Conservation (phyloP, 2,329 filamentous ascomycete genomes). For the Phialophora chinensis region DNA sequence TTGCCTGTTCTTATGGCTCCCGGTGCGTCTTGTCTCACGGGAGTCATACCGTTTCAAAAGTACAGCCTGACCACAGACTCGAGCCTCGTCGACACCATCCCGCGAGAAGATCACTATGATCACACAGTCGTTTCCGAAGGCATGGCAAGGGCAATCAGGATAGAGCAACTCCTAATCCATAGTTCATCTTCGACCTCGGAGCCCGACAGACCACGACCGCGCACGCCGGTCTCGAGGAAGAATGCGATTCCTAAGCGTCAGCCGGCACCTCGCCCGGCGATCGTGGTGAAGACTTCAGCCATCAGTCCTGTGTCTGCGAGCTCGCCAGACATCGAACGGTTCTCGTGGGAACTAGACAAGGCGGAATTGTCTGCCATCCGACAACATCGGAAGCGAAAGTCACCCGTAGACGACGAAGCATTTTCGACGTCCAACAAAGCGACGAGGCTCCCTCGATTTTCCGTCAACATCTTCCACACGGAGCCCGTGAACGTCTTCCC, state of each 20-base stretch:
- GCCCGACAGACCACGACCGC: background rate
- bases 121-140: slow-evolving; percentile 20
- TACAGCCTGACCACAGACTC: slow-evolving; percentile 8
- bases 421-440: slow-evolving; percentile 12
- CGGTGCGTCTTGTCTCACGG: slow-evolving; percentile 20
- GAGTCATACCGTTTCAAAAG: slow-evolving; percentile 19
- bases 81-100: slow-evolving; percentile 4
- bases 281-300: slow-evolving; percentile 24
- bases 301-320: slow-evolving; percentile 14
- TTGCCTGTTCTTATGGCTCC: slow-evolving; percentile 1
- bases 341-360: slow-evolving; percentile 24
- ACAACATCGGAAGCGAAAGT: slow-evolving; percentile 28
- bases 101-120: slow-evolving; percentile 13
- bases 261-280: slow-evolving; percentile 18
- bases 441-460: slow-evolving; percentile 25
- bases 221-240: slow-evolving; percentile 5
- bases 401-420: slow-evolving; percentile 25
- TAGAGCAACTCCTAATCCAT: slow-evolving; percentile 24
- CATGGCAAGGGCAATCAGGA: slow-evolving; percentile 30
- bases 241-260: slow-evolving; percentile 7
- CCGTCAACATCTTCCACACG: slow-evolving; percentile 32
- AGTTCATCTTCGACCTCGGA: slow-evolving; percentile 1
- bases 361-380: slow-evolving; percentile 14
- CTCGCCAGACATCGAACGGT: slow-evolving; percentile 12
- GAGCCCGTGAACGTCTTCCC: slow-evolving; percentile 30